Conservation (phyloP, 768 basidiomycete genomes). For the Tylopilus felleus region DNA sequence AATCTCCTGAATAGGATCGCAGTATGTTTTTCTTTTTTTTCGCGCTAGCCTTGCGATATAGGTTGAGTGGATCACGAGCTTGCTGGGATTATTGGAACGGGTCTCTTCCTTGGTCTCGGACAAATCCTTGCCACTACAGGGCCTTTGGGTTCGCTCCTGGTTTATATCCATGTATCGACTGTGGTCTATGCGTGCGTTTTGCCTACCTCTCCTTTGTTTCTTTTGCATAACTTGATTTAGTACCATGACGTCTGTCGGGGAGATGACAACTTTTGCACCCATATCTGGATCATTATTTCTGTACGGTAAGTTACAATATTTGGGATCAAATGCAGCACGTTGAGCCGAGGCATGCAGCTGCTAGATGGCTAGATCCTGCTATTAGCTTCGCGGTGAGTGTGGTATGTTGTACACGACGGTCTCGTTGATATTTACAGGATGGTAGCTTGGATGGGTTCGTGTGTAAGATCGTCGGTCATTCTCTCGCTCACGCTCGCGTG, state of each 20-base stretch:
- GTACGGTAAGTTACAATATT: constrained; percentile 20
- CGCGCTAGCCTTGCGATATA: neutral
- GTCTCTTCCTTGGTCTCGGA: constrained; percentile 32
- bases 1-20: constrained; percentile 13
- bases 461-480: neutral
- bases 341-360: constrained; percentile 16
- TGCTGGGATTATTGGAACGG: constrained; percentile 31
- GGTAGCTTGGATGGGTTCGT: constrained; percentile 26
- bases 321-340: neutral
- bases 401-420: neutral
- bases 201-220: neutral
- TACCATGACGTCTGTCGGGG: constrained; percentile 29
- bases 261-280: constrained; percentile 29
- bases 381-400: constrained; percentile 28
- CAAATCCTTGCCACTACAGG: constrained; percentile 25
- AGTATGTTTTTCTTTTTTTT: constrained; percentile 9
- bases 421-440: neutral
- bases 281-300: constrained; percentile 29
- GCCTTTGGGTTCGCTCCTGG: constrained; percentile 29
- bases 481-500: neutral
- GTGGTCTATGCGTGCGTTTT: constrained; percentile 29
- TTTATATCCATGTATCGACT: constrained; percentile 26
- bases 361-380: constrained; percentile 33
- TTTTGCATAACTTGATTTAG: constrained; percentile 11
- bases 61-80: constrained; percentile 15